Percentiles rank a stretch among this genome's conserved stretches.
Conservation (phyloP, 1,284 basidiomycete genomes). For the Rhodofomes roseus region DNA sequence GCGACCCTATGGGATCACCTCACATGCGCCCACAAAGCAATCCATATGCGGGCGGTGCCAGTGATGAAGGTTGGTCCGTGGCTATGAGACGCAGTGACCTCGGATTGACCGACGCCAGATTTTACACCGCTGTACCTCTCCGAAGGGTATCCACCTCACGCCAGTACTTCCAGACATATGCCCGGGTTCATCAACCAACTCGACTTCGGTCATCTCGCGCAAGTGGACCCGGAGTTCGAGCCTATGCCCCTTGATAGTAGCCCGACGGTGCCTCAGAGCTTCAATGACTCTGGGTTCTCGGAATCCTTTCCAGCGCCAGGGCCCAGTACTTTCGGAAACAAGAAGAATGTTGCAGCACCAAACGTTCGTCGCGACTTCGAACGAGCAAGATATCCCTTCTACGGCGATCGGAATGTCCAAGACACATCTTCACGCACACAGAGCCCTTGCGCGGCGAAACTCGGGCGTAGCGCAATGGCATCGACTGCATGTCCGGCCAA, state of each 20-base stretch:
- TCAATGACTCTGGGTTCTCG: conserved; percentile 13
- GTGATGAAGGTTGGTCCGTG: not conserved
- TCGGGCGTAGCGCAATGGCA: not conserved
- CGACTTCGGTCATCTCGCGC: not conserved
- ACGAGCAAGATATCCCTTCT: conserved; percentile 14
- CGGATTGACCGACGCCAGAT: not conserved
- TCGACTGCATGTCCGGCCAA: not conserved
- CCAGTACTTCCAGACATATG: not conserved
- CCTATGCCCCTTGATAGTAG: conserved; percentile 23
- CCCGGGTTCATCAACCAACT: conserved; percentile 3
- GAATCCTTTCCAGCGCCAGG: conserved; percentile 5
- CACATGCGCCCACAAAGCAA: not conserved
- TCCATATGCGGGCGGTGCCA: not conserved
- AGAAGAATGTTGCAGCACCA: not conserved
- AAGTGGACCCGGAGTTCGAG: conserved; percentile 16
- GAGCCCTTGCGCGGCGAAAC: not conserved
- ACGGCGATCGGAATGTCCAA: not conserved
- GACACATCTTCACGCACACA: not conserved
- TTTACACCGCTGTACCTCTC: not conserved
- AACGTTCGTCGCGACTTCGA: not conserved
- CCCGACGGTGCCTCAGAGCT: not conserved
- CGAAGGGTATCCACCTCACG: not conserved
- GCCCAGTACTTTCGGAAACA: not conserved
- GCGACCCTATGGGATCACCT: not conserved
- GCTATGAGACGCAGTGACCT: not conserved